Base-by-base conservation (phyloP, 495 filamentous ascomycete genomes). In the Jackrogersella multiformis region DNA sequence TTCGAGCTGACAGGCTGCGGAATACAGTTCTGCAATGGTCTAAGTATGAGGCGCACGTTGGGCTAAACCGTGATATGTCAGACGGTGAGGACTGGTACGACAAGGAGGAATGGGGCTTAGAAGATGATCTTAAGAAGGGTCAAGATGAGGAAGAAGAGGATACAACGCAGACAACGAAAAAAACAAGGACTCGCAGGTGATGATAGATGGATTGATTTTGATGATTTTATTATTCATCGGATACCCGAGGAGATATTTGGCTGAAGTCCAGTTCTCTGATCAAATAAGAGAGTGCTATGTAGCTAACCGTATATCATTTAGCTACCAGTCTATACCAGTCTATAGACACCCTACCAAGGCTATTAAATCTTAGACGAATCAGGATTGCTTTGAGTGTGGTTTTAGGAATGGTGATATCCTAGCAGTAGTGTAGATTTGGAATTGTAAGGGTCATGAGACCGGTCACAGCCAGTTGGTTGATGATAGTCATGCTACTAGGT, bases 41-140 rank as follows among this genome's bases (percentile, higher is more conserved):
- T 30, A 94, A 96, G 76, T 92, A 95, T 0, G 96, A 99, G 76
- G 92, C 87, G 4, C 95, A 97, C 71, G 84, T 90, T 21, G 93
- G 92, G 1, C 86, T 89, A 54, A 80, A 82, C 65, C 70, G 77
- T 20, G 83, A 85, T 58, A 81, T 97, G 87, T 94, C 90, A 32
- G 94, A 97, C 71, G 92, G 92, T 2, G 94, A 97, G 79, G 94
- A 97, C 73, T 97, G 94, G 93, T 96, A 96, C 74, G 94, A 97
- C 72, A 87, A 86, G 57, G 92, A 95, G 72, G 89, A 90, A 80
- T 97, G 92, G 94, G 88, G 88, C 2, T 75, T 97, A 39, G 88
- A 88, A 2, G 91, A 92, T 67, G 90, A 93, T 73, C 81, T 97
- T 12, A 92, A 92, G 75, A 97, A 97, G 74, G 94, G 94, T 1